Evolutionary conservation across 2,329 filamentous ascomycete genomes (phyloP), one percentile per base, ranked within the genome.

Genomic region (Coniella vitis): DNA sequence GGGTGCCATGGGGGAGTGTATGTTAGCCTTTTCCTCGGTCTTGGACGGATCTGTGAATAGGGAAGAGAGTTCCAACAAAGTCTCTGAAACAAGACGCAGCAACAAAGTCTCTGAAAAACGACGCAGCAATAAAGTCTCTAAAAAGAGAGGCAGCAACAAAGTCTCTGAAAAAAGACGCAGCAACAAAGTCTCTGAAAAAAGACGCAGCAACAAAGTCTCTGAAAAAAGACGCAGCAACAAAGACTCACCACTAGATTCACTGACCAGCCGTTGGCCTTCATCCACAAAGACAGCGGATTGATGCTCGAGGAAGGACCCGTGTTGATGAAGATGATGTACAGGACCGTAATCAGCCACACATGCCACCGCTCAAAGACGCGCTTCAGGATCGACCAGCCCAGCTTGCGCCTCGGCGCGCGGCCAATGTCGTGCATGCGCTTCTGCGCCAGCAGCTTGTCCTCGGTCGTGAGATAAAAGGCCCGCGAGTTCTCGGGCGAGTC

Each of bases 191-290:
- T n/a, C n/a, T n/a, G n/a, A n/a, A n/a, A n/a, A n/a, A n/a, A n/a
- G n/a, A n/a, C n/a, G n/a, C n/a, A n/a, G n/a, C n/a, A n/a, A n/a
- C n/a, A n/a, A n/a, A n/a, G n/a, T n/a, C n/a, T n/a, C n/a, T n/a
- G n/a, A n/a, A n/a, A n/a, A n/a, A n/a, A n/a, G n/a, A n/a, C n/a
- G n/a, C n/a, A n/a, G n/a, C n/a, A n/a, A n/a, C n/a, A n/a, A 9
- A 16, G 16, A 60, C 63, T 58, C 48, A 65, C 64, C 38, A 79
- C 78, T 32, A 75, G 67, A 25, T 68, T 68, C 3, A 71, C 61
- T 19, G 72, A 69, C 48, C 70, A 71, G 19, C 64, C 60, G 53
- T 48, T 70, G 59, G 39, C 61, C 56, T 70, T 71, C 37, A 71
- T 56, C 66, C 67, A 71, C 3, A 71, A 55, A 4, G 63, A 58